phyloP scores from a whole-genome alignment of 331 rosid species.

The Erythrophleum ivorense region DNA sequence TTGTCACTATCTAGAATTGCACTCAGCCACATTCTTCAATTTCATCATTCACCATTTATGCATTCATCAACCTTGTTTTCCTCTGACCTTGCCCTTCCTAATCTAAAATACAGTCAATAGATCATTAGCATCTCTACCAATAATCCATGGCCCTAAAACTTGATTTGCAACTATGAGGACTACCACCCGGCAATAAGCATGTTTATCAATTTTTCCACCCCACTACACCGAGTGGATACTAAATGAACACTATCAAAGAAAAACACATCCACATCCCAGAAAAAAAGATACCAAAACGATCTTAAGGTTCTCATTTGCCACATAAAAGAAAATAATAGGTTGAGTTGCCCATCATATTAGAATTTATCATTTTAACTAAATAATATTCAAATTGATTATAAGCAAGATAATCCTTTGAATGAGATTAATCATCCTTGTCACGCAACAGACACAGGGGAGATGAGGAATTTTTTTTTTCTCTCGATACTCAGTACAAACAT shows the following conservation, averaged over 20 bases:
- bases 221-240: background rate
- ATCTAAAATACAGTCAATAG: too few species aligned
- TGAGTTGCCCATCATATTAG: background rate
- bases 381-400: background rate
- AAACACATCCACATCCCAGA: background rate
- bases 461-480: too few species aligned
- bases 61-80: too few species aligned
- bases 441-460: background rate
- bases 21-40: too few species aligned
- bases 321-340: background rate
- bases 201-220: background rate
- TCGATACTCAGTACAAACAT: background rate
- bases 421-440: background rate
- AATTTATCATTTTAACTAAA: background rate
- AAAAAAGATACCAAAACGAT: background rate
- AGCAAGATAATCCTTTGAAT: background rate
- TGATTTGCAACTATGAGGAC: too few species aligned
- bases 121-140: too few species aligned
- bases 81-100: too few species aligned
- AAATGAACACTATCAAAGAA: background rate
- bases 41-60: too few species aligned
- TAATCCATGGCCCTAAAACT: too few species aligned
- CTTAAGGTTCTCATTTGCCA: background rate
- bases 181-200: background rate
- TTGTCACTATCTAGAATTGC: too few species aligned